Evolutionary conservation across 208 protist species (phyloP), one percentile per base, ranked within the genome.

Genomic region (Naegleria gruberi): DNA sequence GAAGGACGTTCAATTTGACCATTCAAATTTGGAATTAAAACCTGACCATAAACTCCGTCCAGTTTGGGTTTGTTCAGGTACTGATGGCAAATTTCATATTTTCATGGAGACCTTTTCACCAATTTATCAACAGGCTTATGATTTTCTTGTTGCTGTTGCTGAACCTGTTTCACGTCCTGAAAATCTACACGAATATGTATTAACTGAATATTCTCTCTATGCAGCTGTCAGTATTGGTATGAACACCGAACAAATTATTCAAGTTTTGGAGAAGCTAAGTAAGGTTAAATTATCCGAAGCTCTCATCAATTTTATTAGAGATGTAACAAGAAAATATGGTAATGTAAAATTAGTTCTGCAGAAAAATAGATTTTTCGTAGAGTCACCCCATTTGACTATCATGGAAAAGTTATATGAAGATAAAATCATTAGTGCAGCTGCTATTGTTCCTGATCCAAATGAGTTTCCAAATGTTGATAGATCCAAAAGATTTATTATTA

Each of bases 181-280:
- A 7, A 91, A 97, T 4, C 96, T 99, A 41, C 99, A 99, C 90
- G 98, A 99, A 93, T 99, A 99, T 93, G 92, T 94, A 51, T 93
- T 99, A 26, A 99, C 97, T 0, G 94, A 94, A 10, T 98, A 98
- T 90, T 99, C 98, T 3, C 94, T 99, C 2, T 99, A 97, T 84
- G 95, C 97, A 0, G 98, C 98, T 8, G 96, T 98, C 1, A 99
- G 98, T 17, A 95, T 97, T 65, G 98, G 98, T 26, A 91, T 99
- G 15, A 91, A 91, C 10, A 92, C 94, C 0, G 90, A 96, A 0
- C 95, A 97, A 34, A 99, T 99, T 23, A 92, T 99, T 15, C 23
- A 81, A 12, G 95, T 96, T 85, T 91, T 99, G 10, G 87, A 95
- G 26, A 90, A 89, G 12, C 93, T 98, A 73, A 95, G 94, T 1